phyloP scores from a whole-genome alignment of 2,329 filamentous ascomycete species.

The Fusarium mexicanum region DNA sequence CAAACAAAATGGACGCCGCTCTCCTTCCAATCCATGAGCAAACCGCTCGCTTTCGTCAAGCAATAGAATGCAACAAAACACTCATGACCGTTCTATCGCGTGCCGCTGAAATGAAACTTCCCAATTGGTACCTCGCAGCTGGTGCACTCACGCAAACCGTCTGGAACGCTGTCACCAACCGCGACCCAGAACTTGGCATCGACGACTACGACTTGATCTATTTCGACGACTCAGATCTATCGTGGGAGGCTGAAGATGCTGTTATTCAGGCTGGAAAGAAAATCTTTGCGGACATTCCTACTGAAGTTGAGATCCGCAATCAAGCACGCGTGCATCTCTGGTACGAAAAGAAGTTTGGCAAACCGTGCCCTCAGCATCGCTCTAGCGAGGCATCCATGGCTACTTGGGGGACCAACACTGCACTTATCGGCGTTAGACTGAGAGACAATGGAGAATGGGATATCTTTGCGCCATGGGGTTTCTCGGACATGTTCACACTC shows the following conservation, averaged over 20 bases:
- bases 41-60: conserved; percentile 32
- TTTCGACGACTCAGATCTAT: conserved; percentile 47
- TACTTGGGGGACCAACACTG: conserved; percentile 49
- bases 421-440: conserved; percentile 46
- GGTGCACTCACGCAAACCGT: conserved; percentile 51
- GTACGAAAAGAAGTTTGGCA: conserved; percentile 48
- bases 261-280: conserved; percentile 44
- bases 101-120: conserved; percentile 40
- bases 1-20: conserved; percentile 18
- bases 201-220: conserved; percentile 52
- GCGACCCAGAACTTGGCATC: conserved; percentile 47
- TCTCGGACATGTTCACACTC: conserved; percentile 50
- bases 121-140: conserved; percentile 51
- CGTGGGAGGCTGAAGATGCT: conserved; percentile 50
- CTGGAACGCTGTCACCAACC: conserved; percentile 48
- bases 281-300: conserved; percentile 45
- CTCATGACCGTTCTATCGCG: conserved; percentile 43
- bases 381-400: conserved; percentile 48
- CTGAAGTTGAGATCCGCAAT: conserved; percentile 51
- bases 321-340: conserved; percentile 52
- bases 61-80: conserved; percentile 43
- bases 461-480: conserved; percentile 49
- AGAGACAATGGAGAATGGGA: conserved; percentile 42
- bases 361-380: conserved; percentile 43
- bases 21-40: conserved; percentile 44